phyloP scores from a whole-genome alignment of 176 grass and related monocot genomes.

The Pharus latifolius region DNA sequence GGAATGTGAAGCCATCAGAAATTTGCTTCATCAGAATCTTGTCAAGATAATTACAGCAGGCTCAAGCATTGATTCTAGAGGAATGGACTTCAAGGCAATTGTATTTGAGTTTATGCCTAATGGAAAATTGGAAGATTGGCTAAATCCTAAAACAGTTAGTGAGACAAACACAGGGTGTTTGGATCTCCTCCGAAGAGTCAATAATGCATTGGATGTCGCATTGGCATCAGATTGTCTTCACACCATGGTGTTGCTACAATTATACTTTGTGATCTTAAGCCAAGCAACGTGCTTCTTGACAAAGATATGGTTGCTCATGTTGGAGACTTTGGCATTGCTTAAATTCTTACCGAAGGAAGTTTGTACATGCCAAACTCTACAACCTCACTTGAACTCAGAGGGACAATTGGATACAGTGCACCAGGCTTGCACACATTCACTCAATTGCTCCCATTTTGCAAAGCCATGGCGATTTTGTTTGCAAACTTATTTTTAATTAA shows the following conservation, averaged over 20 bases:
- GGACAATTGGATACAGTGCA: not conserved
- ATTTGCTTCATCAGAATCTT: not conserved
- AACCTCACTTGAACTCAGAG: not conserved
- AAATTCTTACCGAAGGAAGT: not conserved
- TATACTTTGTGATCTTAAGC: not conserved
- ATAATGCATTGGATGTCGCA: not conserved
- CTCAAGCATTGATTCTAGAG: not conserved
- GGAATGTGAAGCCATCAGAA: conserved; percentile 9
- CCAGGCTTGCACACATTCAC: too few species aligned
- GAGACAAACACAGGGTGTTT: too few species aligned
- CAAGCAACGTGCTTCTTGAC: too few species aligned
- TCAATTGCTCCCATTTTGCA: too few species aligned
- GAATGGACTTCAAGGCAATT: conserved; percentile 3
- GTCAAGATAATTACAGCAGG: not conserved
- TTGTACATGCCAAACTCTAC: not conserved
- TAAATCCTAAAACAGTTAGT: not conserved
- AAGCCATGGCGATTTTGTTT: too few species aligned
- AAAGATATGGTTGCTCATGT: too few species aligned
- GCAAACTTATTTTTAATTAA: too few species aligned
- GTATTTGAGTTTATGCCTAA: too few species aligned
- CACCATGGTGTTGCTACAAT: not conserved
- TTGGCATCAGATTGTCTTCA: not conserved
- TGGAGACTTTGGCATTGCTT: not conserved
- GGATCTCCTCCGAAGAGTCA: not conserved
- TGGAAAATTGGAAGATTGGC: conserved; percentile 1